Evolutionary conservation across 1,284 basidiomycete species (phyloP).

Genomic region (Trametes pubescens): DNA sequence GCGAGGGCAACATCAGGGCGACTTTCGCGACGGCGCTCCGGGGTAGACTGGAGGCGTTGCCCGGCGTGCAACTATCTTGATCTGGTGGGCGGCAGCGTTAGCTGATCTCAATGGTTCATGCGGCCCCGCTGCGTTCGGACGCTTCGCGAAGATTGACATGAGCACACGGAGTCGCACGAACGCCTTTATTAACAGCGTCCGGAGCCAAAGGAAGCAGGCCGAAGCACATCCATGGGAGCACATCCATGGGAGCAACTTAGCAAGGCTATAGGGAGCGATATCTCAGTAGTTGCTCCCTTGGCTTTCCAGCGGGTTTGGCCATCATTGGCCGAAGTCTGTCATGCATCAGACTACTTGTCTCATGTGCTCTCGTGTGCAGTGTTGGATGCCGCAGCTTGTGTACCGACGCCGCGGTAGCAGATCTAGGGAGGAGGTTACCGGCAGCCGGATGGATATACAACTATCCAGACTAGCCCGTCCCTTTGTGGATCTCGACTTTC

Average conservation of each 20-base stretch:
- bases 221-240: neutral
- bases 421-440: neutral
- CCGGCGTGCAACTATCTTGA: slow-evolving; percentile 17
- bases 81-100: slow-evolving; percentile 1
- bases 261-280: neutral
- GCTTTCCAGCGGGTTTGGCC: neutral
- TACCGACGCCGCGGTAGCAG: slow-evolving; percentile 8
- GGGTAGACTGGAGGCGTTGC: neutral
- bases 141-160: slow-evolving; percentile 13
- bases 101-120: slow-evolving; percentile 12
- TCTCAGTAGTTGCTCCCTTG: too few species aligned
- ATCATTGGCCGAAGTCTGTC: too few species aligned
- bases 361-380: neutral
- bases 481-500: slow-evolving; percentile 1
- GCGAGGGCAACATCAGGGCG: slow-evolving; percentile 5
- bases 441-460: slow-evolving; percentile 10
- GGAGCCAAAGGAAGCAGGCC: neutral
- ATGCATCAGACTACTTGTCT: too few species aligned
- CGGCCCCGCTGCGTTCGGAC: slow-evolving; percentile 16
- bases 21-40: slow-evolving; percentile 13
- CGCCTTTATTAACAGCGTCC: neutral
- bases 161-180: neutral
- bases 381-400: neutral
- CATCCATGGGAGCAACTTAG: neutral
- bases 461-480: slow-evolving; percentile 2